Conservation (phyloP, 768 basidiomycete genomes). For the Pleurotus citrinopileatus region DNA sequence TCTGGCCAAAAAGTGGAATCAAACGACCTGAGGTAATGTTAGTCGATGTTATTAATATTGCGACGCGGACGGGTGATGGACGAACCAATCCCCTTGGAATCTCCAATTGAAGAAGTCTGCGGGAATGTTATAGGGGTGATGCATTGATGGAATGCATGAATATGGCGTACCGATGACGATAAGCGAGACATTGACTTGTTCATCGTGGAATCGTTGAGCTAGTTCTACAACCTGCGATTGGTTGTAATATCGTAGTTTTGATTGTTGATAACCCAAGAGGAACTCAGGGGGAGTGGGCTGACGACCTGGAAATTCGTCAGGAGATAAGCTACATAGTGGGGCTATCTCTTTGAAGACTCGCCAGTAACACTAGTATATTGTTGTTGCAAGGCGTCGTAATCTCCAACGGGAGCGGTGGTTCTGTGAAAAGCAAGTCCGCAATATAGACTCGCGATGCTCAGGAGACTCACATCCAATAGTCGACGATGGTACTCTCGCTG, state of each 20-base stretch:
- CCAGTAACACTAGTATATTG: constrained; percentile 35
- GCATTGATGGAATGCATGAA: background rate
- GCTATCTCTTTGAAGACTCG: constrained; percentile 6
- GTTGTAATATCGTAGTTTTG: constrained; percentile 34
- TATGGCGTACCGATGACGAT: constrained; percentile 28
- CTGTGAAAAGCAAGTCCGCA: constrained; percentile 15
- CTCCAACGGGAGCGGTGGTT: constrained; percentile 31
- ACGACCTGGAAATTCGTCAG: no score
- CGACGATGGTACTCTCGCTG: constrained; percentile 29
- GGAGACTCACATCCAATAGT: constrained; percentile 30
- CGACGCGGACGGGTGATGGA: background rate
- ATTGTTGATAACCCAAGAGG: constrained; percentile 33
- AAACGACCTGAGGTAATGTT: constrained; percentile 24
- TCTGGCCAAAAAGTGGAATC: constrained; percentile 32
- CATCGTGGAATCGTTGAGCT: constrained; percentile 33
- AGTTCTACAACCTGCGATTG: constrained; percentile 30
- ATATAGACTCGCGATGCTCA: background rate
- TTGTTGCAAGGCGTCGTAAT: constrained; percentile 32
- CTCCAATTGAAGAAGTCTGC: constrained; percentile 36
- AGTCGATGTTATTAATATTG: background rate
- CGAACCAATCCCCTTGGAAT: constrained; percentile 35
- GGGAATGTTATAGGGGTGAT: background rate
- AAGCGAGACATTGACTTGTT: constrained; percentile 31
- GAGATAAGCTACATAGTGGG: no score
- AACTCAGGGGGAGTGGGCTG: constrained; percentile 35